phyloP scores from a whole-genome alignment of 345 rosid genomes.

The Ailanthus altissimus region DNA sequence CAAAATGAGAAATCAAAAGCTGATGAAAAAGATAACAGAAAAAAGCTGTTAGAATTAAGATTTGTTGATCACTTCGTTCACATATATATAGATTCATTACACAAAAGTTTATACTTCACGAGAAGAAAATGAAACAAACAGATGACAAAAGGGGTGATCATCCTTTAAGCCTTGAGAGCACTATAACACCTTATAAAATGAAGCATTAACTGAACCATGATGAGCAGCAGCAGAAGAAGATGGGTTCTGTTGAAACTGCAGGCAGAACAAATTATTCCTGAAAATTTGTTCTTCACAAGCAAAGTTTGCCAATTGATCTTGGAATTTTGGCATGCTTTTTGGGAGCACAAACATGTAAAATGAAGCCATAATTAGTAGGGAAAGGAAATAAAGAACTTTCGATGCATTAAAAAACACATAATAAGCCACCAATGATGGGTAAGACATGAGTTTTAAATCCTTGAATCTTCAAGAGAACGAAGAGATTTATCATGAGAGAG shows the following conservation, averaged over 20 bases:
- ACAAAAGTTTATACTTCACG: not conserved
- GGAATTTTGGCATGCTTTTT: conserved; percentile 7
- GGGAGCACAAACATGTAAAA: conserved; percentile 21
- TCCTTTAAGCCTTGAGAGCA: not conserved
- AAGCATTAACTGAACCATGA: not conserved
- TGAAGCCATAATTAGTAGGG: conserved; percentile 21
- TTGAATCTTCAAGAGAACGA: not conserved
- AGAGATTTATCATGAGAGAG: not conserved
- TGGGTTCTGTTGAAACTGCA: conserved; percentile 13
- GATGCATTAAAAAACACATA: conserved; percentile 30
- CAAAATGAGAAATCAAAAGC: too few species aligned
- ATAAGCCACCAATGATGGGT: conserved; percentile 29
- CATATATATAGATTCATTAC: not conserved
- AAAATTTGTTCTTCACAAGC: conserved; percentile 3
- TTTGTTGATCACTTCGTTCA: not conserved
- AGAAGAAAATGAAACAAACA: not conserved
- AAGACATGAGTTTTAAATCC: conserved; percentile 23
- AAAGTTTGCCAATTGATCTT: conserved; percentile 18
- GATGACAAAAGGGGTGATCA: not conserved
- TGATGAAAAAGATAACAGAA: too few species aligned
- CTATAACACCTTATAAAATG: not conserved
- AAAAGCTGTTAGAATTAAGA: not conserved
- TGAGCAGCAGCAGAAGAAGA: not conserved
- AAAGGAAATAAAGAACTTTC: conserved; percentile 24
- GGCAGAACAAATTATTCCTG: not conserved